Evolutionary conservation across 768 basidiomycete genomes (phyloP).

Genomic region (Postia placenta): DNA sequence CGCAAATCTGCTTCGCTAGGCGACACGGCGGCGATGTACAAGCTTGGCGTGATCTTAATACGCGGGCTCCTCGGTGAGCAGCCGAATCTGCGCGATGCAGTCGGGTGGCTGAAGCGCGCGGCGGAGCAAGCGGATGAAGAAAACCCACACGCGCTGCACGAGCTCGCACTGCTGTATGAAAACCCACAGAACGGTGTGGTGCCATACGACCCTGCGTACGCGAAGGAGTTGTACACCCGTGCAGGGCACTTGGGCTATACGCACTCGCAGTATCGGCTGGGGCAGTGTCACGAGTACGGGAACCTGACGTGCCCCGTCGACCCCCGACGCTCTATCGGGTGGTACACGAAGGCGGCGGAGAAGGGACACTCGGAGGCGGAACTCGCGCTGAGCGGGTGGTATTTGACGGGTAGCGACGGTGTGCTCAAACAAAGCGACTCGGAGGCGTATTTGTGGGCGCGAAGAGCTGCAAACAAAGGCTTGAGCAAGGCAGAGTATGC

Average conservation of each 20-base stretch:
- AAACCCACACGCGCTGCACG: slow-evolving; percentile 95
- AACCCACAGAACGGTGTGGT: slow-evolving; percentile 60
- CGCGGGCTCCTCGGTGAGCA: slow-evolving; percentile 78
- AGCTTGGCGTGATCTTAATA: slow-evolving; percentile 96
- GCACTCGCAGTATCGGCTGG: slow-evolving; percentile 92
- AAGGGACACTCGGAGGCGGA: slow-evolving; percentile 95
- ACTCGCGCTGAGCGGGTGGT: slow-evolving; percentile 96
- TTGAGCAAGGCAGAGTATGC: slow-evolving; percentile 97
- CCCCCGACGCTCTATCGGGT: slow-evolving; percentile 90
- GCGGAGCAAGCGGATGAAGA: slow-evolving; percentile 97
- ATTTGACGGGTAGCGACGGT: slow-evolving; percentile 91
- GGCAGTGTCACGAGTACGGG: slow-evolving; percentile 94
- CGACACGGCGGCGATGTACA: slow-evolving; percentile 99
- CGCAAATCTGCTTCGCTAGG: slow-evolving; percentile 94
- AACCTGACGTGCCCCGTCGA: slow-evolving; percentile 85
- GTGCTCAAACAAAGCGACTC: slow-evolving; percentile 97
- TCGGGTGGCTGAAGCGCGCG: slow-evolving; percentile 91
- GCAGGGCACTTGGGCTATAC: slow-evolving; percentile 92
- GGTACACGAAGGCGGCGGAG: slow-evolving; percentile 98
- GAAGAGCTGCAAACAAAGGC: slow-evolving; percentile 94
- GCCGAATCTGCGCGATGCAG: slow-evolving; percentile 84
- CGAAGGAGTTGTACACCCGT: slow-evolving; percentile 82
- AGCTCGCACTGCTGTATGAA: slow-evolving; percentile 86
- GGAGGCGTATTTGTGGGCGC: slow-evolving; percentile 98
- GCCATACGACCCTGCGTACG: slow-evolving; percentile 73